Evolutionary conservation across 306 rosid genomes (phyloP).

Genomic region (Rosa multiflora): DNA sequence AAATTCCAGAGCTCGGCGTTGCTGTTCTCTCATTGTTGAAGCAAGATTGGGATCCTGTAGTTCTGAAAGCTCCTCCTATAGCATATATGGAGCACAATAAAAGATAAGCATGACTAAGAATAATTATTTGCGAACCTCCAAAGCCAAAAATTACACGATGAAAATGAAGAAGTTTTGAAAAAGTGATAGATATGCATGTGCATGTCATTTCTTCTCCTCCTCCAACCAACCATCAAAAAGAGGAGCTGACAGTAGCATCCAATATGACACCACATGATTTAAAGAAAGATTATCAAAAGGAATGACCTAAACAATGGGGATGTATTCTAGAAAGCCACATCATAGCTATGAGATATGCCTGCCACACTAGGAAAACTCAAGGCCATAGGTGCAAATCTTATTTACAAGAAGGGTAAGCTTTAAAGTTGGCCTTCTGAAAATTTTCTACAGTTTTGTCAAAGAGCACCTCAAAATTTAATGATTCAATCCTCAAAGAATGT

Average conservation of each 20-base stretch:
- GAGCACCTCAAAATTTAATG: neutral
- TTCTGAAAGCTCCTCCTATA: constrained; percentile 81
- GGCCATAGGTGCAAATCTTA: neutral
- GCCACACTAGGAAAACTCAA: neutral
- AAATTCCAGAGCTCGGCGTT: constrained; percentile 61
- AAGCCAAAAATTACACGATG: neutral
- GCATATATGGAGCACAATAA: constrained; percentile 28
- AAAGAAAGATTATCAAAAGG: neutral
- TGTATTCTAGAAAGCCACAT: neutral
- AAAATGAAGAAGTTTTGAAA: neutral
- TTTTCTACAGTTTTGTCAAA: neutral
- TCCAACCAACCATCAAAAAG: neutral
- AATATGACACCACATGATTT: neutral
- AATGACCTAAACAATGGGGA: neutral
- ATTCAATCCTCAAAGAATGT: neutral
- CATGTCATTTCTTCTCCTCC: neutral
- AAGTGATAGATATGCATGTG: neutral
- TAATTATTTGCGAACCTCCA: neutral
- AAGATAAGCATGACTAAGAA: neutral
- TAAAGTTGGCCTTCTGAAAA: neutral
- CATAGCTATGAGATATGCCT: neutral
- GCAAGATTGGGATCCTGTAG: constrained; percentile 82
- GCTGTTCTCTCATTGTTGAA: constrained; percentile 65
- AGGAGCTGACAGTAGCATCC: neutral
- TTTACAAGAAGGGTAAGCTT: neutral